These are phyloP conservation scores for Cytospora mali DNA, from an alignment of 2,329 filamentous ascomycete genomes.

Conservation along the genomic window DNA sequence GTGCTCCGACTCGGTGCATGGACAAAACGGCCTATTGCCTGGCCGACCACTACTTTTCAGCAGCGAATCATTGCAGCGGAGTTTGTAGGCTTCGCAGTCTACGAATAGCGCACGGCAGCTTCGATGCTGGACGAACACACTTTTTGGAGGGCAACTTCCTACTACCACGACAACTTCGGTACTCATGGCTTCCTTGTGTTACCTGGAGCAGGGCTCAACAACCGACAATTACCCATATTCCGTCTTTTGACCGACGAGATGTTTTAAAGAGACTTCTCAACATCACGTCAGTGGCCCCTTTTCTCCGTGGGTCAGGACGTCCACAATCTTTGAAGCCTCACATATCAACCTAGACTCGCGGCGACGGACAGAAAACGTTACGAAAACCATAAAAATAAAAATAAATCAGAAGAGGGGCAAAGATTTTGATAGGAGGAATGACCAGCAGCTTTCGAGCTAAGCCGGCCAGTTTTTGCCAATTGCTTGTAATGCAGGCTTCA, in stretches of 20 bases:
- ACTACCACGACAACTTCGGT: constrained; percentile 16
- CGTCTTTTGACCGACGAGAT: neutral
- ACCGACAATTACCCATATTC: neutral
- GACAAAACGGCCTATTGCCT: constrained; percentile 9
- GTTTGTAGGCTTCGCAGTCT: neutral
- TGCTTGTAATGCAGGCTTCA: neutral
- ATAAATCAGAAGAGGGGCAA: neutral
- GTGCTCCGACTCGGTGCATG: constrained; percentile 4
- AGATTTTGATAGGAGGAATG: neutral
- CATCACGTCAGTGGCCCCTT: neutral
- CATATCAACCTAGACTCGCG: neutral
- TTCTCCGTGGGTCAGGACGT: neutral
- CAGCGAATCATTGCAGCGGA: neutral
- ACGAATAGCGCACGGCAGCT: neutral
- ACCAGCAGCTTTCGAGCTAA: neutral
- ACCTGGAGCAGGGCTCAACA: constrained; percentile 11
- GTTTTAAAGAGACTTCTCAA: neutral
- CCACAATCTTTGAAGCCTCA: neutral
- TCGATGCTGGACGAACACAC: neutral
- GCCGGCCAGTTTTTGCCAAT: neutral
- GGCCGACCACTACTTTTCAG: constrained; percentile 1
- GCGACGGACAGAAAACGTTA: neutral
- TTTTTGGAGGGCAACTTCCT: neutral
- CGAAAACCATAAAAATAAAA: neutral
- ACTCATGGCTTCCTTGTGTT: constrained; percentile 10